Percentiles rank a stretch among this genome's conserved stretches.
Conservation (phyloP, 2,329 filamentous ascomycete species). For the Neonectria faginata region DNA sequence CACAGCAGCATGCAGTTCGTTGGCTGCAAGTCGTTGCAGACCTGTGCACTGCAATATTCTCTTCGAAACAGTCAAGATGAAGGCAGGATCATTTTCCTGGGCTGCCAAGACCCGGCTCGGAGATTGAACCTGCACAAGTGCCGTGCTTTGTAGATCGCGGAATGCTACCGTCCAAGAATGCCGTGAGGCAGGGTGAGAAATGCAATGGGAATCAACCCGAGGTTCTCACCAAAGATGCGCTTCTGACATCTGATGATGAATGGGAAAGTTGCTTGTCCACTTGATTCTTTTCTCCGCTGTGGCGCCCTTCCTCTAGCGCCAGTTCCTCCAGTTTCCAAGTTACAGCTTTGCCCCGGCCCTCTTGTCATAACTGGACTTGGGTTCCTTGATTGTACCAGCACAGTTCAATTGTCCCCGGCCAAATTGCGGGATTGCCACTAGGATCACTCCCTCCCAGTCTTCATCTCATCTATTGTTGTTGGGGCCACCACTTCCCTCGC, state of each 20-base stretch:
- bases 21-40: background rate
- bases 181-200: too few species aligned
- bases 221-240: background rate
- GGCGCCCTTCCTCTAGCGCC: background rate
- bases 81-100: background rate
- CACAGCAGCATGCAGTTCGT: background rate
- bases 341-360: background rate
- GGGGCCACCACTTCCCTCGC: too few species aligned
- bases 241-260: background rate
- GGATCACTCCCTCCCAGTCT: background rate
- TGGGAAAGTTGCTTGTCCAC: background rate
- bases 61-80: background rate
- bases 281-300: background rate
- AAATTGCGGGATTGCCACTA: background rate
- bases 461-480: background rate
- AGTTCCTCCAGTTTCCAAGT: constrained; percentile 1
- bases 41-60: background rate
- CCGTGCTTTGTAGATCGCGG: background rate
- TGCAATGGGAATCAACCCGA: background rate
- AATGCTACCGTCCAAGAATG: background rate
- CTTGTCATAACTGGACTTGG: background rate
- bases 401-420: constrained; percentile 1
- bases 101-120: constrained; percentile 9
- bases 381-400: background rate
- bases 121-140: constrained; percentile 9